Evolutionary conservation across 257 asterid species (phyloP), one percentile per base, ranked within the genome.

Genomic region (Solanum lycopersicoides): DNA sequence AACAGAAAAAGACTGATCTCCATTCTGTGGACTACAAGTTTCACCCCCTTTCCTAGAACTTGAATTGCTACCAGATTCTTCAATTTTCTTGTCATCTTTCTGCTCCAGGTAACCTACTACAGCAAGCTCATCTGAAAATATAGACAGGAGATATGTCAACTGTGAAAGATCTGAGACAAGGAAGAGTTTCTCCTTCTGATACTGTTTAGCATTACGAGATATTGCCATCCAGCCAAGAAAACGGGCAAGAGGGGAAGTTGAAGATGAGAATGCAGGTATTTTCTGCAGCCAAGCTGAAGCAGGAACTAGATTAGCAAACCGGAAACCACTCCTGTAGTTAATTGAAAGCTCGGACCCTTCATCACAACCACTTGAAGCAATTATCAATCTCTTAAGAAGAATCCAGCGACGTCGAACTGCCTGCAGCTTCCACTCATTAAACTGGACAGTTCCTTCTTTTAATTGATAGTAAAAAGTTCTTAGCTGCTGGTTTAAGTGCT

Each of bases 191-290:
- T 97, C 99, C 91, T 91, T 91, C 83, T 93, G 94, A 92, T 91
- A 97, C 88, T 95, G 98, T 87, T 93, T 91, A 37, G 98, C 97
- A 91, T 94, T 95, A 86, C 95, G 98, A 87, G 99, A 93, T 44
- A 97, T 88, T 25, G 99, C 99, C 99, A 95, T 96, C 99, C 99
- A 97, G 90, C 98, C 96, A 89, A 95, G 93, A 88, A 93, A 95
- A 73, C 99, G 93, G 84, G 94, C 96, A 86, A 97, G 88, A 89
- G 99, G 99, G 79, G 90, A 93, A 86, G 92, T 89, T 88, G 98
- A 96, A 89, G 96, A 90, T 79, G 95, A 93, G 89, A 95, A 93
- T 60, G 84, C 89, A 83, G 97, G 93, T 65, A 97, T 93, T 91
- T 94, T 97, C 89, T 90, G 93, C 88, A 95, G 91, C 99, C 99